Base-by-base conservation (phyloP, 1,139 yeast species). In the Pichia sp. region DNA sequence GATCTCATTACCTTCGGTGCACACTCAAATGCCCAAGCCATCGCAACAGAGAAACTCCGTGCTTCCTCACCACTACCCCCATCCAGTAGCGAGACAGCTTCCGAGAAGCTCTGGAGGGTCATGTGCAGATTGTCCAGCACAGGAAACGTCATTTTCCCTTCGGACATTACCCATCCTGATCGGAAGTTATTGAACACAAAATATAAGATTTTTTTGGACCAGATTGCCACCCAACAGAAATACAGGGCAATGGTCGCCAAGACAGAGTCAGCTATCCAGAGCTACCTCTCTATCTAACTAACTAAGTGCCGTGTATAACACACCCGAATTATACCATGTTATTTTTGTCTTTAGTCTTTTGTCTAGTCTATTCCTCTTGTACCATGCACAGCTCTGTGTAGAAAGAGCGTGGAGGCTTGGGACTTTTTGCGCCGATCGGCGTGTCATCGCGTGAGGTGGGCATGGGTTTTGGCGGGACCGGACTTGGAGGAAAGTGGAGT, bases 61-160 rank as follows among this genome's bases (percentile, higher is more conserved):
- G 46, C 34, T 9, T 31, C 49, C 7, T 46, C 53, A 5, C 46
- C 53, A 17, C 36, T 45, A n/a, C 9, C 8, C 17, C 24, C 29
- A 6, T n/a, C 14, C 30, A 24, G 30, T n/a, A 48, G 51, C 2
- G 64, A 60, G n/a, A 60, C 67, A 38, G 71, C 80, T 2, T 86
- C 86, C 33, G 82, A 80, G 59, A 78, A 75, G 58, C 75, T 93
- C 60, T 93, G 98, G 98, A 80, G 83, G 50, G 83, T 87, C 46
- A 93, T 93, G 99, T 80, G 80, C 62, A 78, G 79, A 60, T 78
- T 91, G 76, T 87, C 96, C 4, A 93, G 95, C 17, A 82, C 86
- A 16, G 98, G 97, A 53, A 79, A 78, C 61, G 89, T 85, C 20
- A 87, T 93, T 49, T 70, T 75, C 59, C 98, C 98, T 7, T 74